Base-by-base conservation (phyloP, 139 green algal genomes). In the Eudorina sp. region DNA sequence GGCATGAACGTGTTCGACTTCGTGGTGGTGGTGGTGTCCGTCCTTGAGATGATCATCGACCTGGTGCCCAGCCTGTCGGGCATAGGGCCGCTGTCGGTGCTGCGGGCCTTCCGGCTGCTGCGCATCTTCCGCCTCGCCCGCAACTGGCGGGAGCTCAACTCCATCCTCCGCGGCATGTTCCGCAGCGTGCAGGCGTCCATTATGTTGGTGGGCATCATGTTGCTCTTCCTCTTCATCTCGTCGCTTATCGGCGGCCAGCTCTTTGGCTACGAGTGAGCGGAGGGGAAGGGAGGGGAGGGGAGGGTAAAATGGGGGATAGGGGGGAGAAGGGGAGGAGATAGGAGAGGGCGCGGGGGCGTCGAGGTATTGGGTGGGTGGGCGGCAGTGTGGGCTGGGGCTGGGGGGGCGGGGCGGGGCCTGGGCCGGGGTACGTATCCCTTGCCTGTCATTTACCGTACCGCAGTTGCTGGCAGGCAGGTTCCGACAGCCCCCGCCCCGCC, bases 231-330 rank as follows among this genome's bases (percentile, higher is more conserved):
- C 53, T 96, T 95, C 89, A 92, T 97, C 38, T 91, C 93, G 40
- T 92, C 90, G 40, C 92, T 97, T 1, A 91, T 97, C 46, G 95
- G 95, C 2, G 96, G 95, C 93, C 92, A 97, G 90, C 87, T 97
- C 34, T 90, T 90, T 19, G 86, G 86, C 2, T 90, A 87, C 77
- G 66, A 82, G 66, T 87, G 34, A 69, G 81, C 72, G 3, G 29
- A 1, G 36, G 4, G 40, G 68, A 31, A 29, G 14, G 68, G 4
- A 51, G 68, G 58, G 58, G 58, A 31, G 58, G 58, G 21, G 16
- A 16, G 31, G 55, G 29, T 4, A 25, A 11, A 66, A 66, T 34
- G 5, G 55, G 27, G 23, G 7, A 25, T 66, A 66, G 27, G 4
- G 3, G 29, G 8, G 23, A 66, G 55, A 66, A 66, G 55, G 55